Base-by-base conservation (phyloP, 73 alveolate genomes). In the Halteria grandinella region DNA sequence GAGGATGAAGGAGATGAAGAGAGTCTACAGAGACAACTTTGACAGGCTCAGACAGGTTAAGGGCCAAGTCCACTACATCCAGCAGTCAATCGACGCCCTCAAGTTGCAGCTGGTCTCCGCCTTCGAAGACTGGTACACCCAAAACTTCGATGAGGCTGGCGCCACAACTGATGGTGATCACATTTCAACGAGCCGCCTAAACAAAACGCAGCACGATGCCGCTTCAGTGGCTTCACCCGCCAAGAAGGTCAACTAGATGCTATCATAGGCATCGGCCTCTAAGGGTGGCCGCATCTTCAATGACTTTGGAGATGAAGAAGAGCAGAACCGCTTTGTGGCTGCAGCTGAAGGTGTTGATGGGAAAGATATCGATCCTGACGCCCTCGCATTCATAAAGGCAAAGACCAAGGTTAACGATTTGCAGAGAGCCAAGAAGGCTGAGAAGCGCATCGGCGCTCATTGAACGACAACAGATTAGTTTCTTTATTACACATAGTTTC, bases 321-420 rank as follows among this genome's bases (percentile, higher is more conserved):
- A n/a, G n/a, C n/a, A n/a, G n/a, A n/a, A n/a, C n/a, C n/a, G n/a
- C n/a, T n/a, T n/a, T n/a, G n/a, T n/a, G n/a, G n/a, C n/a, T n/a
- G n/a, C n/a, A n/a, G n/a, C n/a, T n/a, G n/a, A n/a, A n/a, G n/a
- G n/a, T n/a, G n/a, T n/a, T 29, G 95, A 91, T 69, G 91, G 84
- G 36, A 96, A 91, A 57, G 98, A 91, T 39, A 87, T 85, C 57
- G 99, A 95, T 55, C 95, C 95, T 23, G 99, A 95, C 48, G 99
- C 97, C 44, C 83, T 89, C 55, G 99, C 99, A 18, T 95, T 79
- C 75, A 94, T 94, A 37, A 89, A 93, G 75, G 99, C 99, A 0
- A 95, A 91, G 93, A 95, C 89, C 48, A 95, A 94, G 75, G 93
- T 93, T 10, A 79, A 87, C 66, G 87, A 89, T 50, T 64, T 93